Evolutionary conservation across 768 basidiomycete genomes (phyloP).

Genomic region (Pisolithus tinctorius): DNA sequence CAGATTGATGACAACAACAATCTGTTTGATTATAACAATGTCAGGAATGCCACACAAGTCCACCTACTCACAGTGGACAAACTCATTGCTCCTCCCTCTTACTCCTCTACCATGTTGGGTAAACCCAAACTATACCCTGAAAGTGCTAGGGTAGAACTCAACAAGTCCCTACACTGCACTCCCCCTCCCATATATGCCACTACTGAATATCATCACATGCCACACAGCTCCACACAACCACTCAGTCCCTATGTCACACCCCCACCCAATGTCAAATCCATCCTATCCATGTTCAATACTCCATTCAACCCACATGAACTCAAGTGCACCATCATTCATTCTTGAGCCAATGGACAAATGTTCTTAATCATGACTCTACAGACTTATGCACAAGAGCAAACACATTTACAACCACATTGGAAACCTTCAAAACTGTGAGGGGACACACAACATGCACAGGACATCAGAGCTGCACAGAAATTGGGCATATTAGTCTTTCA

Average conservation of each 20-base stretch:
- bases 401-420: too few relatives aligned
- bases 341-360: constrained; percentile 83
- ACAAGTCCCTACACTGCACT: constrained; percentile 41
- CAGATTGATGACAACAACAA: too few relatives aligned
- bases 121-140: constrained; percentile 3
- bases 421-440: too few relatives aligned
- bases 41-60: constrained; percentile 89
- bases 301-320: constrained; percentile 8
- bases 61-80: constrained; percentile 92
- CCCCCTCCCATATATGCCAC: constrained; percentile 60
- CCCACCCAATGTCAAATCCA: constrained; percentile 50
- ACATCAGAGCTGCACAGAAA: too few relatives aligned
- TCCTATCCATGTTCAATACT: constrained; percentile 16
- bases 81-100: constrained; percentile 49
- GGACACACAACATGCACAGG: too few relatives aligned
- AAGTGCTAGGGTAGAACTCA: constrained; percentile 21
- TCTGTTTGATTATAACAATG: constrained; percentile 92
- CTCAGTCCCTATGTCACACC: constrained; percentile 69
- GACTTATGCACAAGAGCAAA: too few relatives aligned
- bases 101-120: constrained; percentile 2
- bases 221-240: constrained; percentile 75
- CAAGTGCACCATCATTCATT: constrained; percentile 57
- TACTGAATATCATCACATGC: constrained; percentile 55
- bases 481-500: too few relatives aligned
- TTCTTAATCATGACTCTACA: constrained; percentile 61